A percentile compares a stretch with the other conserved stretches of the same genome.
These are phyloP conservation scores for Immersiella caudata DNA, from an alignment of 495 filamentous ascomycete species.

Conservation along the genomic window DNA sequence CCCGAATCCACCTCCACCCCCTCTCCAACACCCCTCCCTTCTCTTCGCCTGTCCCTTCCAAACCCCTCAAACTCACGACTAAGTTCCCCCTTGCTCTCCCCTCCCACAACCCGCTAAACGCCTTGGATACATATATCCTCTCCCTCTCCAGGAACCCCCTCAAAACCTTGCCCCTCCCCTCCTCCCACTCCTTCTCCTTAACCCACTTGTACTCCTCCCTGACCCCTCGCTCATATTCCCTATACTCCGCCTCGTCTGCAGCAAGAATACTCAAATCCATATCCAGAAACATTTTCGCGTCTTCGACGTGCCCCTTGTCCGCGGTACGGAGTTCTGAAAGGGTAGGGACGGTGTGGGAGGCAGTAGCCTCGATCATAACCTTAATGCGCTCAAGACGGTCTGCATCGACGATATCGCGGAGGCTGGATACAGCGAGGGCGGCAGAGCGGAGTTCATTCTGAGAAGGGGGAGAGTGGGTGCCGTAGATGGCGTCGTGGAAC, in stretches of 20 bases:
- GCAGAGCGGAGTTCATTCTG: slow-evolving; percentile 22
- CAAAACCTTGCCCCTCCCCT: slow-evolving; percentile 23
- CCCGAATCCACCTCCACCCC: not conserved
- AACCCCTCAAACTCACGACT: not conserved
- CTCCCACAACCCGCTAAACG: slow-evolving; percentile 22
- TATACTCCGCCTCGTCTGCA: slow-evolving; percentile 20
- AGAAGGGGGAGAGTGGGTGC: slow-evolving; percentile 5
- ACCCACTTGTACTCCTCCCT: slow-evolving; percentile 25
- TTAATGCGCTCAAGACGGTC: slow-evolving; percentile 12
- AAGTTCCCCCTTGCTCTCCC: slow-evolving; percentile 23
- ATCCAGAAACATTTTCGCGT: slow-evolving; percentile 25
- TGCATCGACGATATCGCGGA: not conserved
- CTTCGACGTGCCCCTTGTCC: slow-evolving; percentile 2
- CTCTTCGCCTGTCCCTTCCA: not conserved
- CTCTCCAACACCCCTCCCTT: not conserved
- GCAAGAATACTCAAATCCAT: slow-evolving; percentile 27
- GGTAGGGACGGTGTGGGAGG: slow-evolving; percentile 15
- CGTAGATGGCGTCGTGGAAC: slow-evolving; percentile 31
- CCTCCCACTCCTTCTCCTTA: slow-evolving; percentile 19
- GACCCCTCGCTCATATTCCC: slow-evolving; percentile 24
- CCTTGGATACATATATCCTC: slow-evolving; percentile 19
- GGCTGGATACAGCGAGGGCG: slow-evolving; percentile 18
- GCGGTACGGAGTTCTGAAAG: not conserved
- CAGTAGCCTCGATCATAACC: slow-evolving; percentile 26
- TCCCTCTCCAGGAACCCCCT: slow-evolving; percentile 18